phyloP scores from a whole-genome alignment of 148 eudicot genomes.

The Arctostaphylos glauca region DNA sequence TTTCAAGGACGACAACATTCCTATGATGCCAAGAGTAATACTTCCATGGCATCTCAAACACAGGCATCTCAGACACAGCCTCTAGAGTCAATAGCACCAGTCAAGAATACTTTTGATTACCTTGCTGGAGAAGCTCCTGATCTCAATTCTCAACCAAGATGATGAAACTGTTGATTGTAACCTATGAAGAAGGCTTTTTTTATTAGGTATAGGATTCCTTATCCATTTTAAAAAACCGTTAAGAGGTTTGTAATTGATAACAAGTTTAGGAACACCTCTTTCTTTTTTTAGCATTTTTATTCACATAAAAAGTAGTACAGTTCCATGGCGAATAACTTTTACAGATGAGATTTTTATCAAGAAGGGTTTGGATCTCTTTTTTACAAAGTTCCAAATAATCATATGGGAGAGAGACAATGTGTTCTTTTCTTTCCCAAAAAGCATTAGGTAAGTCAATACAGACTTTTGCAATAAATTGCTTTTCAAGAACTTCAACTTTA shows the following conservation, averaged over 20 bases:
- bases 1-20: too few relatives aligned
- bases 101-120: too few relatives aligned
- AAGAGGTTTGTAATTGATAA: neutral
- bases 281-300: neutral
- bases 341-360: neutral
- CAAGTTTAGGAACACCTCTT: neutral
- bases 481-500: constrained; percentile 12
- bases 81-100: too few relatives aligned
- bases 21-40: too few relatives aligned
- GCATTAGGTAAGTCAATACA: neutral
- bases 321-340: neutral
- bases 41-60: too few relatives aligned
- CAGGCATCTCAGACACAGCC: too few relatives aligned
- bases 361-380: neutral
- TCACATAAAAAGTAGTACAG: neutral
- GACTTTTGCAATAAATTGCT: neutral
- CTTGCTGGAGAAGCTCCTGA: too few relatives aligned
- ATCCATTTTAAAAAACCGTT: neutral
- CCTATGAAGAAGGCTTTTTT: neutral
- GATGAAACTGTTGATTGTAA: neutral
- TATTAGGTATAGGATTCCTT: neutral
- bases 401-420: neutral
- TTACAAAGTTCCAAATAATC: neutral
- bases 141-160: too few relatives aligned
- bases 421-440: neutral